Evolutionary conservation across 441 rosid species (phyloP).

Genomic region (Geranium incanum): DNA sequence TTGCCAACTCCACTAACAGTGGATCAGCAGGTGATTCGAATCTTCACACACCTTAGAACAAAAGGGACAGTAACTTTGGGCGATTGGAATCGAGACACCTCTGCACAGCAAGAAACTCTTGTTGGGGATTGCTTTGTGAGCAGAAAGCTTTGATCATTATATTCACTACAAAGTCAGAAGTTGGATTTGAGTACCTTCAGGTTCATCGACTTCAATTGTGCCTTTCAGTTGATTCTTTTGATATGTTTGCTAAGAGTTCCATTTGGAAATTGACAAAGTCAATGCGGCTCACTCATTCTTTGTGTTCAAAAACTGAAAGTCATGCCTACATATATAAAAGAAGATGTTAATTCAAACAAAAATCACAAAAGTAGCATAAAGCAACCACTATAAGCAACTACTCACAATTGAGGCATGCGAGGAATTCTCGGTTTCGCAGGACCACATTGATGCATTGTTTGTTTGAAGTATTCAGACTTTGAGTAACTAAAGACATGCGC

Average conservation of each 20-base stretch:
- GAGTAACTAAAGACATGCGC: conserved; percentile 84
- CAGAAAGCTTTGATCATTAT: not conserved
- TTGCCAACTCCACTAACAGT: no score
- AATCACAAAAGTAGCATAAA: conserved; percentile 1
- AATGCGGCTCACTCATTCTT: conserved; percentile 72
- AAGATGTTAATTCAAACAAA: conserved; percentile 11
- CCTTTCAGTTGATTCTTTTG: conserved; percentile 94
- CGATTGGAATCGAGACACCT: conserved; percentile 82
- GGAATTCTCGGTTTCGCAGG: conserved; percentile 97
- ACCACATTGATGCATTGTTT: conserved; percentile 95
- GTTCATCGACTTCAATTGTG: conserved; percentile 87
- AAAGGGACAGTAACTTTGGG: no score
- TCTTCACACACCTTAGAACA: no score
- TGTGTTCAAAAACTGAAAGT: conserved; percentile 94
- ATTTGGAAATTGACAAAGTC: conserved; percentile 9
- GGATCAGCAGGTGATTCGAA: no score
- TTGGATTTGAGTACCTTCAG: conserved; percentile 55
- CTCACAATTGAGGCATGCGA: conserved; percentile 98
- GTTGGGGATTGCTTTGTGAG: no score
- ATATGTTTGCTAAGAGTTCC: conserved; percentile 67
- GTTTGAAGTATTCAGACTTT: conserved; percentile 93
- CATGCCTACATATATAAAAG: conserved; percentile 55
- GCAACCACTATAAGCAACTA: conserved; percentile 18
- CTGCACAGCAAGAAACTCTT: conserved; percentile 21
- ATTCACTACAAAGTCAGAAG: conserved; percentile 8